Conservation (phyloP, 2,329 filamentous ascomycete genomes). For the Arthrinium phaeospermum region DNA sequence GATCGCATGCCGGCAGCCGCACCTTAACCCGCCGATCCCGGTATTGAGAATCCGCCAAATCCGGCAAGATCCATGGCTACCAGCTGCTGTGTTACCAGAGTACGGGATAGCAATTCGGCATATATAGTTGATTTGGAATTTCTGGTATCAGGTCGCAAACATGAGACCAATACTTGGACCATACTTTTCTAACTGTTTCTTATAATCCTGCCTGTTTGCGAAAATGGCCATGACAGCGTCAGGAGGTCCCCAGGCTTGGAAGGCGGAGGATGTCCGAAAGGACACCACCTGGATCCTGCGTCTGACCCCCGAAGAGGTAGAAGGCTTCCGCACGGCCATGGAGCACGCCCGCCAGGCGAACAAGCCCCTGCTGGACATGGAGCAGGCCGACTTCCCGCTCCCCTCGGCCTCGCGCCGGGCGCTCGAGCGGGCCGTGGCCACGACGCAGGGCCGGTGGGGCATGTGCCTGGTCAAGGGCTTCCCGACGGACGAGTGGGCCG, state of each 20-base stretch:
- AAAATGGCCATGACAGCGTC: neutral
- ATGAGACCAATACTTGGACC: neutral
- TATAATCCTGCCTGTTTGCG: neutral
- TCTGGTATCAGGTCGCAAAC: neutral
- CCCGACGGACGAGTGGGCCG: conserved; percentile 25
- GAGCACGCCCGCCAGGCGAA: conserved; percentile 17
- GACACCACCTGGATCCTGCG: conserved; percentile 24
- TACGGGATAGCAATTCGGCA: neutral
- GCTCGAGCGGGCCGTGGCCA: conserved; percentile 22
- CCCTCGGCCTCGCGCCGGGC: conserved; percentile 20
- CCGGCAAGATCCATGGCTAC: neutral
- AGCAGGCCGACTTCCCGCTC: conserved; percentile 25
- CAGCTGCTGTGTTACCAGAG: neutral
- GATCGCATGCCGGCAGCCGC: conserved; percentile 6
- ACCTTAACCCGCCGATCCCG: neutral
- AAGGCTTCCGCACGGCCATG: conserved; percentile 22
- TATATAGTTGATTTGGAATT: neutral
- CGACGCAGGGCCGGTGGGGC: conserved; percentile 25
- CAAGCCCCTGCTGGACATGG: conserved; percentile 26
- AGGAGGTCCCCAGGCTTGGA: conserved; percentile 22
- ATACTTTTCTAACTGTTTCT: neutral
- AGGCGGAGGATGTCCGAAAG: conserved; percentile 21
- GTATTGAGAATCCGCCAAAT: neutral
- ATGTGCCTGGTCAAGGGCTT: conserved; percentile 27
- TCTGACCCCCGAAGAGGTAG: conserved; percentile 20